A percentile compares a stretch with the other conserved stretches of the same genome.
Evolutionary conservation across 1,284 basidiomycete species (phyloP).

Genomic region (Microstroma glucosiphilum): DNA sequence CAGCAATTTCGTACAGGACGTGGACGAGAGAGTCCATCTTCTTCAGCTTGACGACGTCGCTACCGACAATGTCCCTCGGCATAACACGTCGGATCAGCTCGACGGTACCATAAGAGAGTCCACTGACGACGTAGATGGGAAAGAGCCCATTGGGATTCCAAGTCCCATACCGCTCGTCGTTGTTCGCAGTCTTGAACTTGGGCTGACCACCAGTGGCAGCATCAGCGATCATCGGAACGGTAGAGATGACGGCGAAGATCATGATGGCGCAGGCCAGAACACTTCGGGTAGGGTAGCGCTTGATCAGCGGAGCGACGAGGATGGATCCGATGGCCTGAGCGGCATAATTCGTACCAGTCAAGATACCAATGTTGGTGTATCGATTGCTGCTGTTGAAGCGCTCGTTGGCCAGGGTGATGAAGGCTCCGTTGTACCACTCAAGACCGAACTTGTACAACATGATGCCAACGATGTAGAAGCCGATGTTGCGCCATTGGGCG

Average conservation of each 20-base stretch:
- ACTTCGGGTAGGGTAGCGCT: conserved; percentile 48
- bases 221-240: conserved; percentile 49
- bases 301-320: conserved; percentile 49
- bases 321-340: conserved; percentile 47
- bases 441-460: conserved; percentile 41
- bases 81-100: conserved; percentile 52
- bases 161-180: conserved; percentile 44
- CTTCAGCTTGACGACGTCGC: conserved; percentile 43
- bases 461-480: conserved; percentile 36
- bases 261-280: conserved; percentile 49
- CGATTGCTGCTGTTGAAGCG: conserved; percentile 28
- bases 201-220: conserved; percentile 48
- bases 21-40: conserved; percentile 52
- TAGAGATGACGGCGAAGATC: conserved; percentile 47
- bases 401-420: conserved; percentile 46
- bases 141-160: conserved; percentile 50
- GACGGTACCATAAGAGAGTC: conserved; percentile 51
- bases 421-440: conserved; percentile 36
- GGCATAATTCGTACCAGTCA: conserved; percentile 46
- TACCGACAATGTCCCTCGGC: conserved; percentile 47
- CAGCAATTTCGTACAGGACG: conserved; percentile 52
- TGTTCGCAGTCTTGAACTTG: conserved; percentile 37
- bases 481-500: conserved; percentile 37
- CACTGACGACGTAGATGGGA: conserved; percentile 44
- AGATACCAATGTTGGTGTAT: conserved; percentile 42